phyloP scores from a whole-genome alignment of 2,329 filamentous ascomycete genomes.

The Fusarium camptoceras region DNA sequence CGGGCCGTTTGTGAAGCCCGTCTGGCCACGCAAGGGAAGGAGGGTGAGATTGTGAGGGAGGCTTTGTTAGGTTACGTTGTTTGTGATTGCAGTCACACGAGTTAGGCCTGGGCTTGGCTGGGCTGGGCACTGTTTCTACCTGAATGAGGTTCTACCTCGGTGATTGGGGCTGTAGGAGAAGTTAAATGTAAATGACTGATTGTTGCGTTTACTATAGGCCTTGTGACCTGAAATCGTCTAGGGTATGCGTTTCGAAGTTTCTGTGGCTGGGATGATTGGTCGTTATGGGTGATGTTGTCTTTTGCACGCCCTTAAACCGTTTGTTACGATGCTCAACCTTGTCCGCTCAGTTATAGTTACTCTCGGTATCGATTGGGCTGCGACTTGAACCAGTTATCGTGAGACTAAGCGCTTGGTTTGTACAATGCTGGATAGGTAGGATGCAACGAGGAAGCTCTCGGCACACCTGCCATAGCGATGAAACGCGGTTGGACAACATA shows the following conservation, averaged over 20 bases:
- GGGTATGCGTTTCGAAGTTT: constrained; percentile 13
- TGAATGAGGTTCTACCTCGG: constrained; percentile 3
- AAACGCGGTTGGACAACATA: not conserved
- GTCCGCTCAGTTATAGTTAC: not conserved
- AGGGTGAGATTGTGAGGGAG: not conserved
- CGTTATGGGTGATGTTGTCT: not conserved
- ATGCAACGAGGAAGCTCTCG: accelerated
- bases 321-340: not conserved
- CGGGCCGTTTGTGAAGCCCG: constrained; percentile 8
- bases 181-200: constrained; percentile 10
- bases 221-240: constrained; percentile 18
- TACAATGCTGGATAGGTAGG: not conserved
- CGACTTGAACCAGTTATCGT: not conserved
- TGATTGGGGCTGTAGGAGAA: not conserved
- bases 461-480: not conserved
- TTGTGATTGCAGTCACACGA: constrained; percentile 22
- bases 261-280: constrained; percentile 2
- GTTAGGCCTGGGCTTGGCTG: not conserved
- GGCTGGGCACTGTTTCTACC: not conserved
- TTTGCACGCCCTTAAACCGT: not conserved
- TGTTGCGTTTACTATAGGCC: constrained; percentile 2
- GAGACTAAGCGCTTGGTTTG: not conserved
- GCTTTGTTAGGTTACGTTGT: not conserved
- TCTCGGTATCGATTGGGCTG: not conserved
- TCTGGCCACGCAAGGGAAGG: constrained; percentile 1